Conservation (phyloP, 768 basidiomycete genomes). For the Polyporus arcularius region DNA sequence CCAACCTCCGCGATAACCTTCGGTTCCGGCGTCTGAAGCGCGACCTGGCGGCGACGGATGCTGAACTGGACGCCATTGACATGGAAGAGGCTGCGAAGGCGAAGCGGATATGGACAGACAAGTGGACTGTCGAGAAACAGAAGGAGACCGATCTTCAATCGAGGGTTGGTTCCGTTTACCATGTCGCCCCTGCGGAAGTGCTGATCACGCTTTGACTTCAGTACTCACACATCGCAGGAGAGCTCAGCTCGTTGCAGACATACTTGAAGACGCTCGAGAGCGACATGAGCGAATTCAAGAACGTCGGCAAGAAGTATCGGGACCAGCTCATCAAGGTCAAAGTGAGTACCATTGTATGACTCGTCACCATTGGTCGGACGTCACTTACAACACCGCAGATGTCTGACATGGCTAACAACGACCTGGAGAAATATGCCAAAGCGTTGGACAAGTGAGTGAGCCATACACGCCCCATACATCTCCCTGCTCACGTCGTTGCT, state of each 20-base stretch:
- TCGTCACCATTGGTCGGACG: background rate
- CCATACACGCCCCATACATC: background rate
- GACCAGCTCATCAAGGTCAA: conserved; percentile 95
- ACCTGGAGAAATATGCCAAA: conserved; percentile 96
- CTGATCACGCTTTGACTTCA: conserved; percentile 31
- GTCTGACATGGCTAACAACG: conserved; percentile 96
- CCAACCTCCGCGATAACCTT: conserved; percentile 82
- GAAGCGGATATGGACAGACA: conserved; percentile 79
- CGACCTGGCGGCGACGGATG: conserved; percentile 67
- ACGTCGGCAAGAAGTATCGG: conserved; percentile 82
- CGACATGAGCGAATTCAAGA: conserved; percentile 85
- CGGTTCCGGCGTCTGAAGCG: conserved; percentile 67
- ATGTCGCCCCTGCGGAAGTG: background rate
- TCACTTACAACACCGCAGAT: conserved; percentile 51
- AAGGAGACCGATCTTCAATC: conserved; percentile 72
- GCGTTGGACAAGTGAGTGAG: conserved; percentile 87
- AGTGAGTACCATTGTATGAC: conserved; percentile 41
- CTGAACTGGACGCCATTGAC: conserved; percentile 73
- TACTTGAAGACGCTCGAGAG: conserved; percentile 65
- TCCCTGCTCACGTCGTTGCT: conserved; percentile 20
- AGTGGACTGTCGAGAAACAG: conserved; percentile 70
- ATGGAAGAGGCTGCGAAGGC: conserved; percentile 87
- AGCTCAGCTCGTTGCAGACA: conserved; percentile 70
- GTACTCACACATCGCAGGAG: conserved; percentile 83
- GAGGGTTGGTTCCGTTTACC: conserved; percentile 45